Evolutionary conservation across 2,329 filamentous ascomycete genomes (phyloP), one percentile per base, ranked within the genome.

Genomic region (Sarocladium kiliense): DNA sequence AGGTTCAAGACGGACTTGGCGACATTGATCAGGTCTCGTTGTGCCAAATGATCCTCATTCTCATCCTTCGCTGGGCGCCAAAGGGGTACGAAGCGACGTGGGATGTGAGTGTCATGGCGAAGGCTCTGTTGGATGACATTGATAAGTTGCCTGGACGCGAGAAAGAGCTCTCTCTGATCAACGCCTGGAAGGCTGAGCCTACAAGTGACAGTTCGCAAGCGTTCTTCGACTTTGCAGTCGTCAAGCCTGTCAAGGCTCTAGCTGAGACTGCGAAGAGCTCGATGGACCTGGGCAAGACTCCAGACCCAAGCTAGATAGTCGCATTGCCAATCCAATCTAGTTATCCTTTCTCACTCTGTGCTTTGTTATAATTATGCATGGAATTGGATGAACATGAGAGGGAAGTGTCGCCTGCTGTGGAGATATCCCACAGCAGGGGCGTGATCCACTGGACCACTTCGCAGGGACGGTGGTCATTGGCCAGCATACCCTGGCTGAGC

Each of bases 1-100:
- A 62, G 51, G 58, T 61, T 14, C 60, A 67, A 1, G 60, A 72
- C 19, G 57, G 63, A 0, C 61, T 82, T 18, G 63, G 65, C 3
- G 69, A 72, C 16, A 73, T 78, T 10, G 80, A 84, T 56, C 78
- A 79, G 58, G 72, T 80, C 2, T 77, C 75, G 10, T 66, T 82
- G 51, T 78, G 77, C 58, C 79, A 84, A 60, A 76, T 76, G 55
- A 63, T 84, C 14, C 67, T 83, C 54, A 67, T 74, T 36, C 71
- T 85, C 61, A 70, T 78, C 12, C 59, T 76, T 19, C 66, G 71
- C 27, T 71, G 75, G 45, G 73, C 69, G 1, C 72, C 73, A 0
- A 60, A 65, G 26, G 75, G 70, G 3, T 74, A 77, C 58, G 71
- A 71, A 5, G 66, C 71, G 6, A 73, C 74, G 6, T 82, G 78